Evolutionary conservation across 2,329 filamentous ascomycete species (phyloP), one percentile per base, ranked within the genome.

Genomic region (Pseudocercospora crystallina): DNA sequence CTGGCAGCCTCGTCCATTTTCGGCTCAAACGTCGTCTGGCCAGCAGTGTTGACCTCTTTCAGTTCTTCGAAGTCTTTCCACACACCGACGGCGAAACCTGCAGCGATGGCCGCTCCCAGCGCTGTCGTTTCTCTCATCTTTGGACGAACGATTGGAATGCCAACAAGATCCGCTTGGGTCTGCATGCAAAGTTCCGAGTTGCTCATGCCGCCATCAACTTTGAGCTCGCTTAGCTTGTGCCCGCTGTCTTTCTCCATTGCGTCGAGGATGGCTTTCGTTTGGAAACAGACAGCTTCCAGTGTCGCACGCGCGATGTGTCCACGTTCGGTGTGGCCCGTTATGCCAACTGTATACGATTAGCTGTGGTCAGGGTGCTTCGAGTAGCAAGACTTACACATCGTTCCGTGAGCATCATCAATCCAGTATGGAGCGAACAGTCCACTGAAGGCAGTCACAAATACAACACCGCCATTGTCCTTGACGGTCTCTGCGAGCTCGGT

Each of bases 381-480:
- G 20, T 4, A 26, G 20, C 4, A 26, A 26, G 20, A 26, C 20
- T 26, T 7, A 26, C 20, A 91, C 46, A 94, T 83, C 5, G 90
- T 95, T 52, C 90, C 90, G 69, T 90, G 87, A 14, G 90, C 90
- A 71, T 95, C 89, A 66, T 95, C 90, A 55, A 95, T 92, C 90
- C 90, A 96, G 71, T 96, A 95, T 0, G 90, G 90, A 1, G 90
- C 90, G 68, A 95, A 95, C 2, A 96, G 80, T 49, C 90, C 90
- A 69, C 86, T 90, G 69, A 96, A 96, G 1, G 90, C 90, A 1
- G 90, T 95, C 53, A 96, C 90, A 64, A 96, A 78, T 20, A 91
- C 82, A 49, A 90, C 86, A 8, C 90, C 90, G 48, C 90, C 90
- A 57, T 87, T 95, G 69, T 95, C 86, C 32, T 79, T 70, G 5